Base-by-base conservation (phyloP, 2,329 filamentous ascomycete species). In the Metarhizium robertsii region DNA sequence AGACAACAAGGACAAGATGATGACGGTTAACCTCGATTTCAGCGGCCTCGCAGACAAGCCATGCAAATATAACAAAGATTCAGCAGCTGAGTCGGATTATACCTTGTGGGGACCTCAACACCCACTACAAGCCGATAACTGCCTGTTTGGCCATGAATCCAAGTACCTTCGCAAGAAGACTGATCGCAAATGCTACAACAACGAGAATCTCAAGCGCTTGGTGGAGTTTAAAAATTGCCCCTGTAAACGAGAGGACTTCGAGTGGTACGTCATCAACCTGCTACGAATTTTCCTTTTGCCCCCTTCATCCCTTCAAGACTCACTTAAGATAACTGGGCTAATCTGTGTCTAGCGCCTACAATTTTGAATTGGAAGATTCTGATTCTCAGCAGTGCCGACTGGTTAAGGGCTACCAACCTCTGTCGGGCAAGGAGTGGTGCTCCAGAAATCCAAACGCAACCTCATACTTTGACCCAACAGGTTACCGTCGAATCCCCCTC, bases 111-210 rank as follows among this genome's bases (percentile, higher is more conserved):
- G 83, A 50, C 92, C 94, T 2, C 84, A 83, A 64, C 94, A 97
- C 68, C 94, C 94, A 2, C 74, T 86, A 58, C 81, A 88, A 61
- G 74, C 87, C 8, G 78, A 90, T 60, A 84, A 91, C 62, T 99
- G 94, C 70, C 78, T 99, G 2, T 99, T 99, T 65, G 94, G 94
- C 1, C 95, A 97, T 67, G 81, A 89, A 56, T 85, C 92, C 34
- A 82, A 89, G 66, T 99, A 96, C 66, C 83, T 95, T 65, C 89
- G 94, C 68, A 99, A 97, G 80, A 92, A 88, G 71, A 72, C 78
- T n/a, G 83, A 85, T 16, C 77, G 79, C 20, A 74, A 86, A 50
- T 99, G 94, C 75, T 96, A 85, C 77, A 96, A 96, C 64, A 85
- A 87, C 53, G 80, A 81, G 67, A 81, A 79, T 59, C 81, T 95